Evolutionary conservation across 495 filamentous ascomycete genomes (phyloP), one percentile per base, ranked within the genome.

Genomic region (Articulospora tetracladia): DNA sequence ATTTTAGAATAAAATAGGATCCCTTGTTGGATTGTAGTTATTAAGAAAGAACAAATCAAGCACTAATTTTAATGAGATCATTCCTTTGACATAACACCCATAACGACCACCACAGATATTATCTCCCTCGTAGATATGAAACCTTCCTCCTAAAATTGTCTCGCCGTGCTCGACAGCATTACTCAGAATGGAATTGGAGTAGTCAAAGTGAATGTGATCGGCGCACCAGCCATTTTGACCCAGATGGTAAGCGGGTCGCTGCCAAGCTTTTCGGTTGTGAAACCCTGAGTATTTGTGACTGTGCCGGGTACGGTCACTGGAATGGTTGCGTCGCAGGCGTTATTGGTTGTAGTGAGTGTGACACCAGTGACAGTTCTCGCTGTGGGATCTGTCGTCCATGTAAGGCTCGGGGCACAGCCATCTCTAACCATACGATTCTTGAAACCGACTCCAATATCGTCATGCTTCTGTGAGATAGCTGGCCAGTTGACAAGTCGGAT

Each of bases 201-300:
- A 3, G 72, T 69, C 11, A 86, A 73, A 32, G 70, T 77, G 63
- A 84, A 79, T 0, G 74, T 78, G 1, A 80, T 75, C 0, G 83
- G 72, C 0, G 77, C 74, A 28, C 83, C 84, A 25, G 76, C 70
- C 52, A 87, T 70, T 19, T 41, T 2, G 1, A 78, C 79, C 84
- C 81, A 87, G 32, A 85, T 76, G 3, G 84, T 86, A 39, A 80
- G 65, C 15, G 84, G 83, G 64, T 87, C 84, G 32, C 57, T 74
- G 4, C 84, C 84, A 4, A 85, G 53, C 70, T 85, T 71, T 67
- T 87, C 84, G 24, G 74, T 77, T 2, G 72, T 74, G 50, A 73
- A 77, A 32, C 78, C 75, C 7, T 66, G 66, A 28, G 73, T 73
- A 22, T 73, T 76, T 46, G 64, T 68, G 19, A 73, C 72, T 0